Percentiles rank a stretch among this genome's conserved stretches.
phyloP scores from a whole-genome alignment of 2,329 filamentous ascomycete genomes.

The Nemania sp. region DNA sequence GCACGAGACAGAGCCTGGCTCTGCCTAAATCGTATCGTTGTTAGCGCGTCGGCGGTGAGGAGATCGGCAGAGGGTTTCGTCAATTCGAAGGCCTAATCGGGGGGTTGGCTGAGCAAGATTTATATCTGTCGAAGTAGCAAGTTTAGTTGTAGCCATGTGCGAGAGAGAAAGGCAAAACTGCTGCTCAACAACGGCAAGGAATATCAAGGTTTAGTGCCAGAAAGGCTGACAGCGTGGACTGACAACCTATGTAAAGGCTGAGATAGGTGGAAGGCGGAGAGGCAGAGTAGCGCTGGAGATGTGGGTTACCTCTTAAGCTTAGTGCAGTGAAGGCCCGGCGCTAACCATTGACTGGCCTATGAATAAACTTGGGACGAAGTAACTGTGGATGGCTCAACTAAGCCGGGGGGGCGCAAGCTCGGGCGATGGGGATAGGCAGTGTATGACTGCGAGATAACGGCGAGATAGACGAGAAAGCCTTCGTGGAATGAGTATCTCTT shows the following conservation, averaged over 20 bases:
- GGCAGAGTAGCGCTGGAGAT: slow-evolving; percentile 18
- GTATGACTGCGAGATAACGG: neutral
- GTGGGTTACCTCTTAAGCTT: slow-evolving; percentile 18
- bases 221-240: slow-evolving; percentile 1
- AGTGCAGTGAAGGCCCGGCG: slow-evolving; percentile 25
- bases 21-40: neutral
- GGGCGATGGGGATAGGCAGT: neutral
- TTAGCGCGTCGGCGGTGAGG: slow-evolving; percentile 13
- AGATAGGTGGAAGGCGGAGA: slow-evolving; percentile 15
- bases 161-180: slow-evolving; percentile 1
- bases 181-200: neutral
- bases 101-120: neutral
- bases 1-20: neutral
- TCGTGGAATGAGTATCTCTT: neutral
- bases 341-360: slow-evolving; percentile 21
- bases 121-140: neutral
- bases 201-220: neutral
- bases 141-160: slow-evolving; percentile 3
- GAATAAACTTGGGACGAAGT: slow-evolving; percentile 1
- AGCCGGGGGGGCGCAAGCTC: slow-evolving; percentile 2
- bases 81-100: slow-evolving; percentile 6
- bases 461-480: neutral
- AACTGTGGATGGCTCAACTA: slow-evolving; percentile 2
- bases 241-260: neutral
- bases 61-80: slow-evolving; percentile 7